phyloP scores from a whole-genome alignment of 2,329 filamentous ascomycete genomes.

The Diplodia mutila region DNA sequence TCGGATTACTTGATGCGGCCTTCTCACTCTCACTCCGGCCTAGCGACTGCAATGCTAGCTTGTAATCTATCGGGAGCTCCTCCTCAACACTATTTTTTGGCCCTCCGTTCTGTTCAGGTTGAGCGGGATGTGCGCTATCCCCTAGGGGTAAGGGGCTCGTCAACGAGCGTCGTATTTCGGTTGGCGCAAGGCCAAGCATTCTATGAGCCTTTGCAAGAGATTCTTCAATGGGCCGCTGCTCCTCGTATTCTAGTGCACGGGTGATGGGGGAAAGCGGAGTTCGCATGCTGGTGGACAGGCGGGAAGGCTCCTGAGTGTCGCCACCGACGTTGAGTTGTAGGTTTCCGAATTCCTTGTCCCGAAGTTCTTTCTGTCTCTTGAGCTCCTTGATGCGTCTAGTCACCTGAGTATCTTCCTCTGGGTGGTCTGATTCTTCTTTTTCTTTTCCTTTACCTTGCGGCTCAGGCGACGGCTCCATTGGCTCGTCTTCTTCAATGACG shows the following conservation, averaged over 20 bases:
- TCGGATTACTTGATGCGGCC: slow-evolving; percentile 15
- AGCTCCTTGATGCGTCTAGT: slow-evolving; percentile 62
- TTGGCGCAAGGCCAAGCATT: slow-evolving; percentile 43
- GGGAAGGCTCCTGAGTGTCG: slow-evolving; percentile 12
- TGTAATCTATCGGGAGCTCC: slow-evolving; percentile 45
- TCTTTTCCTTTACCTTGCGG: slow-evolving; percentile 31
- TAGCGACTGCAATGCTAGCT: slow-evolving; percentile 41
- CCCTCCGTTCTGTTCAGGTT: slow-evolving; percentile 14
- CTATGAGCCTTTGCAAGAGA: slow-evolving; percentile 47
- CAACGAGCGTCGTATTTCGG: slow-evolving; percentile 27
- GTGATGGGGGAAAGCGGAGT: slow-evolving; percentile 23
- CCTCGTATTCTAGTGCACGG: slow-evolving; percentile 13
- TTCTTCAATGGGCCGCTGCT: slow-evolving; percentile 28
- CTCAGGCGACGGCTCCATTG: slow-evolving; percentile 31
- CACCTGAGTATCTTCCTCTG: slow-evolving; percentile 57
- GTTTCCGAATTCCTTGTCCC: slow-evolving; percentile 49
- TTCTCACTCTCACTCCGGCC: slow-evolving; percentile 17
- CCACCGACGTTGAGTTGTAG: slow-evolving; percentile 32
- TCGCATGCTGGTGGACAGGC: slow-evolving; percentile 19
- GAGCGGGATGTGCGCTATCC: slow-evolving; percentile 8
- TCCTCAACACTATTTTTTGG: slow-evolving; percentile 6
- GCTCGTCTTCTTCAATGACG: slow-evolving; percentile 35
- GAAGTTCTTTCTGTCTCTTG: slow-evolving; percentile 60
- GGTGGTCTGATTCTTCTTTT: slow-evolving; percentile 22
- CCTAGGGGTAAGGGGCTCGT: slow-evolving; percentile 24